Conservation (phyloP, 2,329 filamentous ascomycete genomes). For the Diaporthe amygdali region DNA sequence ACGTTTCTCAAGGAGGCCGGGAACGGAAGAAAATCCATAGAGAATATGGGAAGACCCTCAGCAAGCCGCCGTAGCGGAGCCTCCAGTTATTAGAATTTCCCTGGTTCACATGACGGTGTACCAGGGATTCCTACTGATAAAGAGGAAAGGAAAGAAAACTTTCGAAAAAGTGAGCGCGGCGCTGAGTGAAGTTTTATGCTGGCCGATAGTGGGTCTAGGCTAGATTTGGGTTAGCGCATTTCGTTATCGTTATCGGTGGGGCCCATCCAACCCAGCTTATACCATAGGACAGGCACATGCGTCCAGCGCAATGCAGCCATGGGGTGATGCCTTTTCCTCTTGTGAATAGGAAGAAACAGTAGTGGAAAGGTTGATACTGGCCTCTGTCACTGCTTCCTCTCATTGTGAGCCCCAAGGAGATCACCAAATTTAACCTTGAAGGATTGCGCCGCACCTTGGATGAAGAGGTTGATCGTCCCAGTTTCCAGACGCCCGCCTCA, state of each 20-base stretch:
- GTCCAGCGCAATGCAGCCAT: neutral
- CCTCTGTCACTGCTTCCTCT: too few relatives aligned
- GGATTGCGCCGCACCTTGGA: too few relatives aligned
- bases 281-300: neutral
- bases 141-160: slow-evolving; percentile 39
- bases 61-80: slow-evolving; percentile 60
- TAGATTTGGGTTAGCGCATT: neutral
- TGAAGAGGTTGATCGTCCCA: too few relatives aligned
- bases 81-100: slow-evolving; percentile 46
- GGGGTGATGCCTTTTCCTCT: neutral
- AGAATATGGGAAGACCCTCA: slow-evolving; percentile 53
- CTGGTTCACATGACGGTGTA: slow-evolving; percentile 57
- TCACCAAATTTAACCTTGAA: too few relatives aligned
- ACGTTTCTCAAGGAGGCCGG: slow-evolving; percentile 56
- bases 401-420: too few relatives aligned
- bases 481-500: too few relatives aligned
- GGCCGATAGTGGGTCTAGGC: neutral
- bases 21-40: slow-evolving; percentile 61
- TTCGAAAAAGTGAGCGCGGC: neutral
- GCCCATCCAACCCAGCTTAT: neutral
- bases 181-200: slow-evolving; percentile 18
- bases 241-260: neutral
- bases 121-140: slow-evolving; percentile 51
- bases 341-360: too few relatives aligned
- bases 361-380: too few relatives aligned